Base-by-base conservation (phyloP, 371 early-diverging fungal species). In the Apophysomyces ossiformis region DNA sequence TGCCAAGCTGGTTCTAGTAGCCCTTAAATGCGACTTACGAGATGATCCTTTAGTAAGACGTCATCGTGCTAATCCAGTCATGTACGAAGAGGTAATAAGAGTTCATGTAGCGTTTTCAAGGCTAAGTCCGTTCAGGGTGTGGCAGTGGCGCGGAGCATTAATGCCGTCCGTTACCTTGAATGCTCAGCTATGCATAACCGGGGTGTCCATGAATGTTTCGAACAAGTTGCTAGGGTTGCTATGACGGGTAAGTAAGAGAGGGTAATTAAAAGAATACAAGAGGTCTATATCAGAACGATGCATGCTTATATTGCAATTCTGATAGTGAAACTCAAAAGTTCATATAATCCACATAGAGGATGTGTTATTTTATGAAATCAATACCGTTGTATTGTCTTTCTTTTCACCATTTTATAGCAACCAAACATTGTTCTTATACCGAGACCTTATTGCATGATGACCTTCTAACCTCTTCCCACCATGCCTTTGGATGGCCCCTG, bases 1-100 rank as follows among this genome's bases (percentile, higher is more conserved):
- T 15, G 65, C 71, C 11, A 78, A 76, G 35, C 44, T 79, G 11
- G 46, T 76, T 26, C 60, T 81, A 37, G 67, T 76, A 18, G 81
- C 74, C 8, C 70, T 73, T 26, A 81, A 81, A 68, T 74, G 72
- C 47, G 81, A 81, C 66, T 57, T 81, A 15, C 47, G 81, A 26
- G 71, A 70, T 36, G 80, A 21, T 21, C 21, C 8, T 72, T 36
- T 21, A 26, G 21, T 32, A 21, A 47, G 44, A 3, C 7, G 35
- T n/a, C 35, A 39, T 26, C 39, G 57, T 39, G 18, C 15, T 12
- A 57, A 65, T 13, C 65, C 67, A 4, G 59, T 73, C 7, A 37
- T 62, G 21, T 70, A 65, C 44, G 70, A 73, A 60, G 73, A 73
- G 69, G 73, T 73, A 61, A 18, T 36, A 13, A 16, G 11, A 16